phyloP scores from a whole-genome alignment of 371 early-diverging fungal genomes.

The Syncephalastrum monosporum region DNA sequence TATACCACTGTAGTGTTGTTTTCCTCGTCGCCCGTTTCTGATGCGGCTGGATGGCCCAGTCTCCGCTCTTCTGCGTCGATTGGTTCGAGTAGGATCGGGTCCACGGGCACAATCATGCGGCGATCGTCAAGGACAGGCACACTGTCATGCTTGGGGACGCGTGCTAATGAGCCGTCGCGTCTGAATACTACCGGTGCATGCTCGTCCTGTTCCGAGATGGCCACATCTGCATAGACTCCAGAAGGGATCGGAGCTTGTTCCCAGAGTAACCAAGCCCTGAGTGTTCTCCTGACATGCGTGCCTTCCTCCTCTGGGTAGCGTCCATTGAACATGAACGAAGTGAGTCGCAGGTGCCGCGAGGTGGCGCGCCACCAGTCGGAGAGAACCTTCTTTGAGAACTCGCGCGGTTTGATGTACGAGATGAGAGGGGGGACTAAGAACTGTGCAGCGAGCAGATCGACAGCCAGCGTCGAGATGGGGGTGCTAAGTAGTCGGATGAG shows the following conservation, averaged over 20 bases:
- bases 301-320: slow-evolving; percentile 70
- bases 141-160: slow-evolving; percentile 73
- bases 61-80: slow-evolving; percentile 60
- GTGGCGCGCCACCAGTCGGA: slow-evolving; percentile 68
- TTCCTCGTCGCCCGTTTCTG: slow-evolving; percentile 47
- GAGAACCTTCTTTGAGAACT: slow-evolving; percentile 49
- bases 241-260: slow-evolving; percentile 24
- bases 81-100: slow-evolving; percentile 58
- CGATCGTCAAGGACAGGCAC: slow-evolving; percentile 68
- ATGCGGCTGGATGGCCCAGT: slow-evolving; percentile 53
- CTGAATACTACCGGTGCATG: slow-evolving; percentile 54
- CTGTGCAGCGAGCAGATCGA: slow-evolving; percentile 76
- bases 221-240: slow-evolving; percentile 29
- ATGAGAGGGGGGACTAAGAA: slow-evolving; percentile 71
- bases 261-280: slow-evolving; percentile 45
- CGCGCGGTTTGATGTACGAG: slow-evolving; percentile 55
- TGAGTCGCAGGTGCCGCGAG: slow-evolving; percentile 67
- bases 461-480: slow-evolving; percentile 40
- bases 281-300: slow-evolving; percentile 42
- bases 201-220: slow-evolving; percentile 21
- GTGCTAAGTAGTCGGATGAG: slow-evolving; percentile 11
- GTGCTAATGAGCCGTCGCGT: slow-evolving; percentile 62
- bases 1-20: slow-evolving; percentile 62
- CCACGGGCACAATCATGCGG: slow-evolving; percentile 73
- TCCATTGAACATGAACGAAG: slow-evolving; percentile 84